These are phyloP conservation scores for Coemansia sp. DNA, from an alignment of 192 early-diverging fungal species.

Conservation along the genomic window DNA sequence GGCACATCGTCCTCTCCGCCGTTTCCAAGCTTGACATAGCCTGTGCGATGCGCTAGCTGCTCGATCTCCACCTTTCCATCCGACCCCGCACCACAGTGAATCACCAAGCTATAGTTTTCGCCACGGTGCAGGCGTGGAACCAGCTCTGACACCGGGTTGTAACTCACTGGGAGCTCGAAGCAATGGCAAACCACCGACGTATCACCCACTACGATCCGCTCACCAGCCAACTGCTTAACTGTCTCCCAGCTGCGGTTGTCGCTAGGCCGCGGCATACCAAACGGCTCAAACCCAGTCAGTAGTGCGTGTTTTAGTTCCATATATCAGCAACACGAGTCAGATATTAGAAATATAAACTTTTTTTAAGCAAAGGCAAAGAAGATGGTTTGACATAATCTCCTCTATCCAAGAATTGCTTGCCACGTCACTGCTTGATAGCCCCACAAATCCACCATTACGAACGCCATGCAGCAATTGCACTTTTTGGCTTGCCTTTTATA, in stretches of 20 bases:
- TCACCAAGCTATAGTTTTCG: conserved; percentile 48
- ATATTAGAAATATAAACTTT: no score
- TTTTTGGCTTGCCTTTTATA: no score
- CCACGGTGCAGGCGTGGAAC: conserved; percentile 50
- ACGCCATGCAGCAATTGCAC: no score
- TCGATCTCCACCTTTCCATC: conserved; percentile 54
- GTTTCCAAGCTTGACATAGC: conserved; percentile 58
- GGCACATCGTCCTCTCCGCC: conserved; percentile 40
- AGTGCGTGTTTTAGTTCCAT: conserved; percentile 31
- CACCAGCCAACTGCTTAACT: conserved; percentile 27
- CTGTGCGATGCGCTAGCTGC: conserved; percentile 52
- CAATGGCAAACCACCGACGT: conserved; percentile 29
- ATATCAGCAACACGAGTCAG: no score
- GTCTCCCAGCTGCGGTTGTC: conserved; percentile 58
- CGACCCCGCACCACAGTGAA: conserved; percentile 59
- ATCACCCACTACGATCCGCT: conserved; percentile 10
- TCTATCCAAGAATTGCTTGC: conserved; percentile 3
- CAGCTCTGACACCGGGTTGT: conserved; percentile 49
- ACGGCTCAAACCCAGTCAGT: conserved; percentile 58
- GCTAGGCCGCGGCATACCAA: conserved; percentile 40
- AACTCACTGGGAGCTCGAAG: conserved; percentile 62
- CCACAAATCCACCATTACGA: no score
- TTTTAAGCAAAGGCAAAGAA: background rate
- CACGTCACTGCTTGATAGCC: conserved; percentile 15
- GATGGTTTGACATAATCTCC: background rate